These are phyloP conservation scores for Kwoniella botswanensis DNA, from an alignment of 768 basidiomycete genomes.

Conservation along the genomic window DNA sequence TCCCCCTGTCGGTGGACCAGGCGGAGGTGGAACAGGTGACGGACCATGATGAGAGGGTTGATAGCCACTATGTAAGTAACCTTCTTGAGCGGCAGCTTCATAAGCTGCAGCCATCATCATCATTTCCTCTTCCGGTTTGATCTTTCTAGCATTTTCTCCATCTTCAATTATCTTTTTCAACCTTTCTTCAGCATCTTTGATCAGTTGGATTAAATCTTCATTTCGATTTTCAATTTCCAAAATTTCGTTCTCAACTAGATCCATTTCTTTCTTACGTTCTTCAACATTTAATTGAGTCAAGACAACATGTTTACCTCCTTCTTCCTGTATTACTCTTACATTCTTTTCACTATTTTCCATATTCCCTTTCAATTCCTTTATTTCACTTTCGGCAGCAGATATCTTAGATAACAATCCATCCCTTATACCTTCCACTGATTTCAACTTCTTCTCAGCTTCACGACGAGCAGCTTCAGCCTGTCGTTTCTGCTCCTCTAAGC, in stretches of 20 bases:
- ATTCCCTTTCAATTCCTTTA: constrained; percentile 49
- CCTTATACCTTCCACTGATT: constrained; percentile 68
- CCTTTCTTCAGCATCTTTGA: constrained; percentile 69
- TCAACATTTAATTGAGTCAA: constrained; percentile 64
- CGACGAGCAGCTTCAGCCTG: constrained; percentile 76
- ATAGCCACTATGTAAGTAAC: constrained; percentile 35
- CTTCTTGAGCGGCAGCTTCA: constrained; percentile 50
- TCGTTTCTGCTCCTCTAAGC: constrained; percentile 83
- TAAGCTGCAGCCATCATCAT: constrained; percentile 56
- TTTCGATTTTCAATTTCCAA: constrained; percentile 62
- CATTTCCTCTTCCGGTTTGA: constrained; percentile 53
- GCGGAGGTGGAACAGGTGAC: constrained; percentile 19
- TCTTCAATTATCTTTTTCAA: constrained; percentile 68
- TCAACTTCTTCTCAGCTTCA: constrained; percentile 88
- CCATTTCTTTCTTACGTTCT: constrained; percentile 65
- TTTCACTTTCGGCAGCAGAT: constrained; percentile 42
- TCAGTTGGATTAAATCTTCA: constrained; percentile 67
- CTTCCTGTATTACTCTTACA: constrained; percentile 66
- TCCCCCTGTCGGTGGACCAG: constrained; percentile 1
- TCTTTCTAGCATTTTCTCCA: constrained; percentile 60
- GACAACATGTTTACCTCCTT: constrained; percentile 67
- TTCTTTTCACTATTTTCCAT: constrained; percentile 65
- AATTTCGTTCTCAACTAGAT: constrained; percentile 62
- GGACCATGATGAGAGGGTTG: constrained; percentile 12
- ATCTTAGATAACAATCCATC: constrained; percentile 61